A percentile compares a stretch with the other conserved stretches of the same genome.
Evolutionary conservation across 345 rosid species (phyloP).

Genomic region (Acer campestre): DNA sequence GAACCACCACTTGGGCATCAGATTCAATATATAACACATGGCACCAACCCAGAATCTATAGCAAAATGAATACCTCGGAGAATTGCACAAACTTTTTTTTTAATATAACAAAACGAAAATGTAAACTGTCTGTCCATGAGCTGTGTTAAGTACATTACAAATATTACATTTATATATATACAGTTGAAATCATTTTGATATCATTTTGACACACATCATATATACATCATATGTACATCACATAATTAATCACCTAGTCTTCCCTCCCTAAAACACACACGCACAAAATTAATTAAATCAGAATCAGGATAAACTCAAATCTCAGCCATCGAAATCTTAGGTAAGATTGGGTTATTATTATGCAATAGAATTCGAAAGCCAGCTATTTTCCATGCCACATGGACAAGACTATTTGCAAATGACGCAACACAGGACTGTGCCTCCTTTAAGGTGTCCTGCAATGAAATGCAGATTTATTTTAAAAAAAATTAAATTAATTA

Average conservation of each 20-base stretch:
- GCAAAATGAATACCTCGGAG: too few species aligned
- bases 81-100: too few species aligned
- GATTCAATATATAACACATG: too few species aligned
- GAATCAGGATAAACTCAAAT: constrained; percentile 8
- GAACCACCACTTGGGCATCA: too few species aligned
- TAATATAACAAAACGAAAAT: neutral
- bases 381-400: neutral
- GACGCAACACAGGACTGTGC: constrained; percentile 8
- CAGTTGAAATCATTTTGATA: neutral
- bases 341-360: neutral
- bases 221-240: neutral
- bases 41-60: too few species aligned
- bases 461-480: neutral
- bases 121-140: neutral
- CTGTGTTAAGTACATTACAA: neutral
- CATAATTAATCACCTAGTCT: neutral
- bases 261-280: neutral
- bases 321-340: neutral
- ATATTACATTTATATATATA: too few species aligned
- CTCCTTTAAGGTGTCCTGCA: constrained; percentile 7
- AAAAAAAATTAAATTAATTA: too few species aligned
- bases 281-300: neutral
- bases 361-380: neutral
- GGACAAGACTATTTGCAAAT: neutral
- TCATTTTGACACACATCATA: too few species aligned